Conservation (phyloP, 257 asterid species). For the Knoxia roxburghii region DNA sequence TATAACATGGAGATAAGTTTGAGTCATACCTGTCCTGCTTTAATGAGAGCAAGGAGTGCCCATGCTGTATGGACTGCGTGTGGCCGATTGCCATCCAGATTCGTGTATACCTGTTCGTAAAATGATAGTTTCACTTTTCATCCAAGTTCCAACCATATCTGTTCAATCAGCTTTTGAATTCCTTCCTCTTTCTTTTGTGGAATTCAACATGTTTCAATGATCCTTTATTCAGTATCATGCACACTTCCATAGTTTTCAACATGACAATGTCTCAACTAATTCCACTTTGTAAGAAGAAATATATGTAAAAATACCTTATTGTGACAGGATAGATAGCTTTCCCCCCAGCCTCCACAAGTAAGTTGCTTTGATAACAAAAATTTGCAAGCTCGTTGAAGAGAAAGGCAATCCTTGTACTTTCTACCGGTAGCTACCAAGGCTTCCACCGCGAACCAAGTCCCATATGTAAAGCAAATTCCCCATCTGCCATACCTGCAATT, state of each 20-base stretch:
- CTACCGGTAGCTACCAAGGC: constrained; percentile 37
- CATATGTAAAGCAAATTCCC: constrained; percentile 55
- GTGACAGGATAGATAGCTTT: constrained; percentile 44
- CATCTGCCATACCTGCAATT: constrained; percentile 28
- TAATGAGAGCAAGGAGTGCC: constrained; percentile 40
- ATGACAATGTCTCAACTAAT: too few relatives aligned
- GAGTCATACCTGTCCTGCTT: constrained; percentile 31
- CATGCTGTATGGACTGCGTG: constrained; percentile 47
- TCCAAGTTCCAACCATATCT: not conserved
- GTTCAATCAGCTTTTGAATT: too few relatives aligned
- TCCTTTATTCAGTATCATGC: too few relatives aligned
- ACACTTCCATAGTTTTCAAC: too few relatives aligned
- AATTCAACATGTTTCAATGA: too few relatives aligned
- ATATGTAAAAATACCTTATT: constrained; percentile 29
- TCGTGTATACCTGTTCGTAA: constrained; percentile 25
- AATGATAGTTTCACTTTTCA: not conserved
- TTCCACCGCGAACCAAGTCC: constrained; percentile 46
- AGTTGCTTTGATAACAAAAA: constrained; percentile 39
- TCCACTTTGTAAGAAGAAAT: too few relatives aligned
- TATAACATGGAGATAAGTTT: too few relatives aligned
- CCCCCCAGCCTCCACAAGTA: constrained; percentile 58
- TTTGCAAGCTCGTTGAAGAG: constrained; percentile 28
- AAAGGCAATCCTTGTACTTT: constrained; percentile 17
- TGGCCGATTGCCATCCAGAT: constrained; percentile 33
- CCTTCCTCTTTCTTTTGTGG: too few relatives aligned